These are phyloP conservation scores for Cubamyces lactineus DNA, from an alignment of 768 basidiomycete genomes.

Conservation along the genomic window DNA sequence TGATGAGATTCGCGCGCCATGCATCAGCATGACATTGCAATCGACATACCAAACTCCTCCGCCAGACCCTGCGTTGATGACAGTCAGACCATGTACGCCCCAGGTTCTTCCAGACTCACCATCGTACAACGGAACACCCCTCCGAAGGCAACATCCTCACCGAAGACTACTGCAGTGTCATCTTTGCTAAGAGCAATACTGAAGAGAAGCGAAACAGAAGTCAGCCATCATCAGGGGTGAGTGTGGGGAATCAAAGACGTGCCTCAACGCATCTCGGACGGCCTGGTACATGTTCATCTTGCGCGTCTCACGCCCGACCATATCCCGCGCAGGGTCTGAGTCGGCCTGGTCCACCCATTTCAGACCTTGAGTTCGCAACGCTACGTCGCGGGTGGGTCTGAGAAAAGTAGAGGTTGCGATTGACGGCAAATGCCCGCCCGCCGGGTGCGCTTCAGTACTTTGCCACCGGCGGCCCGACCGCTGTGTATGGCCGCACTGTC, in stretches of 20 bases:
- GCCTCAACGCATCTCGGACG: conserved; percentile 89
- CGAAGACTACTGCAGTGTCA: conserved; percentile 86
- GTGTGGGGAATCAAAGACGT: conserved; percentile 20
- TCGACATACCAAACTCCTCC: conserved; percentile 86
- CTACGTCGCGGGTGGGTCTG: conserved; percentile 63
- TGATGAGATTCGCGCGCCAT: not conserved
- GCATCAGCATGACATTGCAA: not conserved
- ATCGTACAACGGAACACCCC: conserved; percentile 95
- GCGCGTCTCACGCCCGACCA: conserved; percentile 82
- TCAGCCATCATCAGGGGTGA: conserved; percentile 10
- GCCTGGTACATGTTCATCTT: conserved; percentile 98
- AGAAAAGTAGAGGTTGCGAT: conserved; percentile 71
- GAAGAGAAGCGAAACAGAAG: not conserved
- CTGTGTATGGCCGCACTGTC: not conserved
- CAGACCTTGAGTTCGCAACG: conserved; percentile 73
- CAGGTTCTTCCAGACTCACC: conserved; percentile 44
- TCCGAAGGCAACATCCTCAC: conserved; percentile 90
- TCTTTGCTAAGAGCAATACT: conserved; percentile 87
- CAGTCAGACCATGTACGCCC: not conserved
- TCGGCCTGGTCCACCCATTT: conserved; percentile 69
- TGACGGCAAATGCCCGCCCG: conserved; percentile 78
- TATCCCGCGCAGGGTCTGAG: conserved; percentile 43
- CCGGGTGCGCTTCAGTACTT: conserved; percentile 71
- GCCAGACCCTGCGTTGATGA: conserved; percentile 65
- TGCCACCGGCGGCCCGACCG: conserved; percentile 46